Percentiles rank a stretch among this genome's conserved stretches.
phyloP scores from a whole-genome alignment of 225 moss, liverwort and hornwort species.

The Straminergon stramineum region DNA sequence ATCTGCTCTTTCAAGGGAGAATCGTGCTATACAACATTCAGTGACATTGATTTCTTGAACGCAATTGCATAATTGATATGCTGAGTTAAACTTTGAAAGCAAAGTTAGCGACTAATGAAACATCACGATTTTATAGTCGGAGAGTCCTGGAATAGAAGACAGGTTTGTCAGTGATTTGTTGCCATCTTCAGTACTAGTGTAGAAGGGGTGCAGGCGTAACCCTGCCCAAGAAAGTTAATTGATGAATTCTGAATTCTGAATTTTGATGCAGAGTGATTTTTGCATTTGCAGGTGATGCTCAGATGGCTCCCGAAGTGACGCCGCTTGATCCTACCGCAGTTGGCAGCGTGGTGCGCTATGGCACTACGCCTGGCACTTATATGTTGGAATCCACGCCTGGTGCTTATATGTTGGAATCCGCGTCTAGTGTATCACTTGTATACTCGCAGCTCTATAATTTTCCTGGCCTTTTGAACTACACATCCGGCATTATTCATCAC shows the following conservation, averaged over 20 bases:
- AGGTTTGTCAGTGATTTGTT: background rate
- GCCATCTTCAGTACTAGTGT: background rate
- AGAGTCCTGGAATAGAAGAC: background rate
- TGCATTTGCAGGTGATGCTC: conserved; percentile 50
- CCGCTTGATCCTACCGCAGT: conserved; percentile 54
- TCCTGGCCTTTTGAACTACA: conserved; percentile 58
- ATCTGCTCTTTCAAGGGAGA: background rate
- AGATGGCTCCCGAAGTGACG: conserved; percentile 37
- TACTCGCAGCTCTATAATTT: conserved; percentile 71
- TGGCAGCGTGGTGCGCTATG: conserved; percentile 57
- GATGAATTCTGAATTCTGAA: background rate
- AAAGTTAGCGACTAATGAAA: background rate
- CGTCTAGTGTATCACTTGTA: conserved; percentile 35
- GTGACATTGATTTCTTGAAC: background rate
- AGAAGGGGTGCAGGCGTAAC: background rate
- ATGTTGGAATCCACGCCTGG: conserved; percentile 13
- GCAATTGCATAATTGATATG: background rate
- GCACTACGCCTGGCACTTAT: conserved; percentile 23
- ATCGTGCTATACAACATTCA: background rate
- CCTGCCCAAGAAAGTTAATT: background rate
- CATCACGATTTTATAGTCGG: background rate
- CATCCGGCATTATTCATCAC: conserved; percentile 75
- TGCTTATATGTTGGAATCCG: background rate
- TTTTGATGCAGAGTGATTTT: background rate
- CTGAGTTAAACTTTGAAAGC: background rate